These are phyloP conservation scores for Curvularia hawaiiensis DNA, from an alignment of 2,329 filamentous ascomycete species.

Conservation along the genomic window DNA sequence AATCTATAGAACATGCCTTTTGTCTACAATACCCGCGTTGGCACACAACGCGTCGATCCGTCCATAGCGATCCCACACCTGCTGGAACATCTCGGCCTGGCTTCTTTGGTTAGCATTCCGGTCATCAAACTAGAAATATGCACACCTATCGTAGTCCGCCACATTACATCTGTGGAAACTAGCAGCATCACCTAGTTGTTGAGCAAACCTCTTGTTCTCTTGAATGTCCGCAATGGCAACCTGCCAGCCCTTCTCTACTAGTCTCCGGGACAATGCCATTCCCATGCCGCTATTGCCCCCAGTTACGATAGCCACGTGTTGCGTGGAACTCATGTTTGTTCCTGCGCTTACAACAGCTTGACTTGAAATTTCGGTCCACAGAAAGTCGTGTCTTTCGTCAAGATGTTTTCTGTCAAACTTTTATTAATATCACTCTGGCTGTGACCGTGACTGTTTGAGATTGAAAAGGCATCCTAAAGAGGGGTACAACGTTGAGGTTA, in stretches of 20 bases:
- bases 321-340: background rate
- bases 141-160: constrained; percentile 35
- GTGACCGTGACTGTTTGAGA: background rate
- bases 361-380: background rate
- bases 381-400: background rate
- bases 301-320: constrained; percentile 34
- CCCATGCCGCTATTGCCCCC: constrained; percentile 39
- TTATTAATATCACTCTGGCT: background rate
- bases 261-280: constrained; percentile 22
- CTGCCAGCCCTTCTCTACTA: constrained; percentile 33
- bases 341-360: background rate
- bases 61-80: constrained; percentile 52
- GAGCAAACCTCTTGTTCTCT: constrained; percentile 26
- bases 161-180: constrained; percentile 31
- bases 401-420: background rate
- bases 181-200: constrained; percentile 33
- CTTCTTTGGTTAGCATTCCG: constrained; percentile 23
- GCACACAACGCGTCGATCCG: constrained; percentile 57
- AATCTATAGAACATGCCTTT: constrained; percentile 14
- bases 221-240: constrained; percentile 38
- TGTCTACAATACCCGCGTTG: constrained; percentile 59
- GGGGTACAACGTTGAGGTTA: background rate
- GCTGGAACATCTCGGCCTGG: constrained; percentile 54
- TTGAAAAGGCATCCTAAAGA: background rate
- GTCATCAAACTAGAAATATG: background rate